A percentile compares a stretch with the other conserved stretches of the same genome.
phyloP scores from a whole-genome alignment of 768 basidiomycete species.

The Porphyrellus cyaneotinctus region DNA sequence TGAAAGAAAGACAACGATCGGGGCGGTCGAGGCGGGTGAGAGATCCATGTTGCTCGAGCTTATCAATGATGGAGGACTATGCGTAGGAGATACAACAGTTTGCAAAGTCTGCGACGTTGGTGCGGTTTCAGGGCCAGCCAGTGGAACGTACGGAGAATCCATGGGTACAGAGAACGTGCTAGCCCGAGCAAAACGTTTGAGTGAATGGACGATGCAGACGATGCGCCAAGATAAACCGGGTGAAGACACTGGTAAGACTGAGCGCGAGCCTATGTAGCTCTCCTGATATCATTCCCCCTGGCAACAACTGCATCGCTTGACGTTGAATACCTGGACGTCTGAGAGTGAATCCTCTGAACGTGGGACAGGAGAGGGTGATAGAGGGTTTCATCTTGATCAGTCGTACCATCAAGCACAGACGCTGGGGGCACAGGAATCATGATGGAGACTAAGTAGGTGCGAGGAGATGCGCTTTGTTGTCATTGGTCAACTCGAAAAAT shows the following conservation, averaged over 20 bases:
- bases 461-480: too few relatives aligned
- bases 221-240: background rate
- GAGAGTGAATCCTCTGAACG: too few relatives aligned
- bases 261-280: constrained; percentile 4
- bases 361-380: too few relatives aligned
- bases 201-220: background rate
- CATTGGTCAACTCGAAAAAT: too few relatives aligned
- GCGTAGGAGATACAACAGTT: background rate
- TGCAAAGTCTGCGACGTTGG: constrained; percentile 2
- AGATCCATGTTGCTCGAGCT: background rate
- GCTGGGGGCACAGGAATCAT: too few relatives aligned
- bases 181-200: background rate
- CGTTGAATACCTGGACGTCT: too few relatives aligned
- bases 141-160: background rate
- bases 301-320: constrained; percentile 11
- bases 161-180: constrained; percentile 2
- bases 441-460: too few relatives aligned
- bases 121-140: constrained; percentile 7
- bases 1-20: constrained; percentile 11
- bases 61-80: background rate
- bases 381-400: too few relatives aligned
- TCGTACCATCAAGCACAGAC: too few relatives aligned
- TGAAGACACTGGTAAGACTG: background rate
- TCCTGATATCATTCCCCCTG: constrained; percentile 8
- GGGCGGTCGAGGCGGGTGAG: constrained; percentile 1